Evolutionary conservation across 768 basidiomycete genomes (phyloP), one percentile per base, ranked within the genome.

Genomic region (Tricholomella constricta): DNA sequence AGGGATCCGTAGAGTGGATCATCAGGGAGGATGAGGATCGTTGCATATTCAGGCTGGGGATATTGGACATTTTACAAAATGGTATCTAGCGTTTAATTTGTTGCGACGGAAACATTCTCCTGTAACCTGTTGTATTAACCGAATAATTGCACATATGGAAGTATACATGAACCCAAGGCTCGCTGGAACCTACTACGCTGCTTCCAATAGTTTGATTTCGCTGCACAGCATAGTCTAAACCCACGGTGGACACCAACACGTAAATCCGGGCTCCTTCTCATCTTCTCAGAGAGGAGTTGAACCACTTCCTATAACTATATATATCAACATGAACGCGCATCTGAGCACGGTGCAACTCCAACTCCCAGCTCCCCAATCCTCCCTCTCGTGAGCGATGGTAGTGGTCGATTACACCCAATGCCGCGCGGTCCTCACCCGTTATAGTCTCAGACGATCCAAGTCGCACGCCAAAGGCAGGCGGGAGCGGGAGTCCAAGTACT

Each of bases 351-450:
- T 32, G 26, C 8, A 17, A 44, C n/a, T n/a, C n/a, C 51, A 44
- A 38, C 36, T 10, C 37, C 36, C 23, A 11, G 27, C 35, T 20
- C 37, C 25, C 10, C 26, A 19, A 48, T 23, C 9, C 10, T 11
- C 31, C 10, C 9, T 15, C 12, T 23, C n/a, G n/a, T n/a, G n/a
- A 34, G 36, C 35, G 20, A 62, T 55, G 19, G 63, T 65, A 56
- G 55, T 58, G 10, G 36, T 55, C 14, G 61, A 66, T 57, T 58
- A 65, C 48, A 47, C 54, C 17, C 56, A 62, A 29, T 64, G 62
- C 54, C 61, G 62, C 19, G 55, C 60, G 2, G 45, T 69, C 17
- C 51, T 70, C 22, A 52, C 61, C 6, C 63, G 57, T n/a, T n/a
- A n/a, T n/a, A n/a, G n/a, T 11, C 57, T 69, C 17, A 61, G 56